A percentile compares a stretch with the other conserved stretches of the same genome.
phyloP scores from a whole-genome alignment of 371 early-diverging fungal species.

The Mortierella sp. region DNA sequence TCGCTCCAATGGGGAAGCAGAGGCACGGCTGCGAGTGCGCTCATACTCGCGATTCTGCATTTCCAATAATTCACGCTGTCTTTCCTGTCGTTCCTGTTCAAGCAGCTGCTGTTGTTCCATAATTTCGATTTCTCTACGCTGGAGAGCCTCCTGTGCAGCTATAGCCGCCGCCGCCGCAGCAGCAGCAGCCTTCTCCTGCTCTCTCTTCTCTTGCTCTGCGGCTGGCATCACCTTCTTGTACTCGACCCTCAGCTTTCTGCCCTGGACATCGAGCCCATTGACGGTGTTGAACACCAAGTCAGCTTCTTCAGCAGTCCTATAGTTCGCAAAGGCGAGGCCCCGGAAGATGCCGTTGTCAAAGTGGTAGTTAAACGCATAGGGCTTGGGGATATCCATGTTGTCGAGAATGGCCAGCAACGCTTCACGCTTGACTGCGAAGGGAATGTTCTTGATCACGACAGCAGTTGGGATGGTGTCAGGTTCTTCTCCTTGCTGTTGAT shows the following conservation, averaged over 20 bases:
- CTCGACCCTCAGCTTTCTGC: conserved; percentile 81
- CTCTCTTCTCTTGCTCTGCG: conserved; percentile 56
- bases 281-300: conserved; percentile 71
- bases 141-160: conserved; percentile 23
- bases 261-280: conserved; percentile 76
- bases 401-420: conserved; percentile 72
- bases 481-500: conserved; percentile 53
- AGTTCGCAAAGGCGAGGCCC: conserved; percentile 86
- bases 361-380: conserved; percentile 85
- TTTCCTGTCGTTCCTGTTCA: conserved; percentile 55
- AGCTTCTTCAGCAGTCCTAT: conserved; percentile 78
- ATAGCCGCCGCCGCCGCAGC: too few relatives aligned
- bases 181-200: conserved; percentile 55
- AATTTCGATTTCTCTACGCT: conserved; percentile 36
- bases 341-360: conserved; percentile 85
- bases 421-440: conserved; percentile 81
- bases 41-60: conserved; percentile 48
- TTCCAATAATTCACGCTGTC: conserved; percentile 50
- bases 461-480: conserved; percentile 76
- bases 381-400: conserved; percentile 72
- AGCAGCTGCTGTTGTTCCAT: conserved; percentile 55
- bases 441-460: conserved; percentile 86
- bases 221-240: conserved; percentile 76
- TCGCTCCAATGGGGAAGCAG: conserved; percentile 35
- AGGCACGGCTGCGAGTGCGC: conserved; percentile 26